Evolutionary conservation across 345 rosid genomes (phyloP).

Genomic region (Kandelia obovata): DNA sequence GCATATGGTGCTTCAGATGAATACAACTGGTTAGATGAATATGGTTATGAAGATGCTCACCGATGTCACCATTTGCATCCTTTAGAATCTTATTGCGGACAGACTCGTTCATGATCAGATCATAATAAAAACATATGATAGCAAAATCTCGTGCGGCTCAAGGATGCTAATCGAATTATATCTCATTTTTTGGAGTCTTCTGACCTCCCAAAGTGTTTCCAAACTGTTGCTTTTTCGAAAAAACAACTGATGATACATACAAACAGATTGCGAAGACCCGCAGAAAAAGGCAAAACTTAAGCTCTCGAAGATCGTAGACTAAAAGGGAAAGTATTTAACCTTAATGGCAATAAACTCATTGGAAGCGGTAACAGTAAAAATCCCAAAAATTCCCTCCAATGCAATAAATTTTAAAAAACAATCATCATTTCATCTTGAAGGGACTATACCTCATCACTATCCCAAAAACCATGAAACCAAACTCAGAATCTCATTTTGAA

Average conservation of each 20-base stretch:
- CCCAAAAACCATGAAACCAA: conserved; percentile 24
- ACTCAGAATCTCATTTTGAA: conserved; percentile 9
- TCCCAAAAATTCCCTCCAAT: conserved; percentile 6
- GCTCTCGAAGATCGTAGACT: conserved; percentile 21
- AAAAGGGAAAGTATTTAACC: conserved; percentile 11
- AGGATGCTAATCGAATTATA: conserved; percentile 33
- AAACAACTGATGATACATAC: too few species aligned
- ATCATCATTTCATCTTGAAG: conserved; percentile 11
- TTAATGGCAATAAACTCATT: conserved; percentile 1
- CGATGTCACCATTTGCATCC: conserved; percentile 81
- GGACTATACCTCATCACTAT: conserved; percentile 10
- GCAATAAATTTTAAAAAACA: conserved; percentile 14
- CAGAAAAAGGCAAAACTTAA: conserved; percentile 25
- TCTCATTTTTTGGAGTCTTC: conserved; percentile 34
- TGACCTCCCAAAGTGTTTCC: conserved; percentile 20
- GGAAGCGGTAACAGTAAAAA: neutral
- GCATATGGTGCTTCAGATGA: conserved; percentile 98
- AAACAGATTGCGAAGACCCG: neutral
- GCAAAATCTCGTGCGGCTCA: conserved; percentile 13
- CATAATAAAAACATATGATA: conserved; percentile 16
- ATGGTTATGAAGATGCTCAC: conserved; percentile 93
- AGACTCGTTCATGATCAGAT: conserved; percentile 71
- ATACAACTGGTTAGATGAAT: conserved; percentile 93
- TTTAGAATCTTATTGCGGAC: conserved; percentile 71
- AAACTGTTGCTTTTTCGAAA: conserved; percentile 15